These are phyloP conservation scores for Talaromyces funiculosus DNA, from an alignment of 2,329 filamentous ascomycete species.

Conservation along the genomic window DNA sequence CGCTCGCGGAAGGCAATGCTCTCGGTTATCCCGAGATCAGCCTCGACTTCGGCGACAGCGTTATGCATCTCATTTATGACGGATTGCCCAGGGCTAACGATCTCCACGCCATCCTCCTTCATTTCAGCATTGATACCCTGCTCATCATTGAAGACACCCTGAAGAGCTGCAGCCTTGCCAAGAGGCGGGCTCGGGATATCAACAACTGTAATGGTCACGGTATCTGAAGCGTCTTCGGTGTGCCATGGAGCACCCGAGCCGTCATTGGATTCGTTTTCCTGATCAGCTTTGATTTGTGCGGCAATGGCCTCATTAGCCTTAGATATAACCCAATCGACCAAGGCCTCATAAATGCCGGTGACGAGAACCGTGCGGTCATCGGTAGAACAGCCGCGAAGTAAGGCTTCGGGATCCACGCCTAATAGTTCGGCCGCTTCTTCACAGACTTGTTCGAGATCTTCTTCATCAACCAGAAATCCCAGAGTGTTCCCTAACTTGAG, in stretches of 20 bases:
- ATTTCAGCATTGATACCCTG: constrained; percentile 93
- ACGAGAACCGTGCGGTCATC: constrained; percentile 79
- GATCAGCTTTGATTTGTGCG: constrained; percentile 63
- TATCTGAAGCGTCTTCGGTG: constrained; percentile 65
- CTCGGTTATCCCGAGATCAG: constrained; percentile 70
- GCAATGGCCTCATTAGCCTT: constrained; percentile 84
- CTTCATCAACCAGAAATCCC: constrained; percentile 76
- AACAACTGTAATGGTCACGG: constrained; percentile 80
- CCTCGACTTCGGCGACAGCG: constrained; percentile 68
- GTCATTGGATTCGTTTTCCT: constrained; percentile 60
- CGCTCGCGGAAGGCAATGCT: constrained; percentile 64
- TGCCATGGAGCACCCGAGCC: constrained; percentile 61
- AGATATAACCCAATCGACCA: constrained; percentile 89
- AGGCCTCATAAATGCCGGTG: constrained; percentile 80
- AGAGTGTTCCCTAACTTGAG: constrained; percentile 88
- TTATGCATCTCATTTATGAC: constrained; percentile 82
- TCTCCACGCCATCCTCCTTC: constrained; percentile 87
- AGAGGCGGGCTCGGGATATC: constrained; percentile 76
- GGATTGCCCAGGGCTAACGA: constrained; percentile 67
- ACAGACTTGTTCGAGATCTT: constrained; percentile 76
- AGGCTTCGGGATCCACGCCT: constrained; percentile 77
- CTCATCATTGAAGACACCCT: constrained; percentile 87
- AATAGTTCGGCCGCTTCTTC: constrained; percentile 85
- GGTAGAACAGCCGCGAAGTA: constrained; percentile 72
- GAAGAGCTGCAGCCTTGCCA: constrained; percentile 82